phyloP scores from a whole-genome alignment of 2,329 filamentous ascomycete species.

The Parafenestella ontariensis region DNA sequence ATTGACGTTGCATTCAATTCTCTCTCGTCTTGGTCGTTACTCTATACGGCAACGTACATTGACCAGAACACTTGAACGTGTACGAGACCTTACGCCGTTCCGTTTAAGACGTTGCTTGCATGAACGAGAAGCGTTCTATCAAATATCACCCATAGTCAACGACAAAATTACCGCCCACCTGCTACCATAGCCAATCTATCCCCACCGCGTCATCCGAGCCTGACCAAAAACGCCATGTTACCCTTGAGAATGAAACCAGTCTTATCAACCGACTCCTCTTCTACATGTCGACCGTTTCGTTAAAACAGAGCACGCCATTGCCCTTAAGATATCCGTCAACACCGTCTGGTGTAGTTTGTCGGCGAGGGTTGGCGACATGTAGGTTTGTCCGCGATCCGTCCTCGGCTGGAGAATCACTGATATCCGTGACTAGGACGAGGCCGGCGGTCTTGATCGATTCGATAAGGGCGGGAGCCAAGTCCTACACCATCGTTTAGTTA shows the following conservation, averaged over 20 bases:
- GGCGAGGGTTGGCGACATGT: constrained; percentile 49
- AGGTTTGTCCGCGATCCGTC: constrained; percentile 43
- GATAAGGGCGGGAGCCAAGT: constrained; percentile 89
- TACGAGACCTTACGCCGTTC: neutral
- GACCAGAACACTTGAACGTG: neutral
- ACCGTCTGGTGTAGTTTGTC: constrained; percentile 70
- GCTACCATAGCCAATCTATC: neutral
- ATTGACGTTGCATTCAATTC: neutral
- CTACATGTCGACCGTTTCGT: constrained; percentile 75
- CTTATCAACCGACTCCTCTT: neutral
- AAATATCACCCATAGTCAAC: neutral
- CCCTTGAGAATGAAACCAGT: neutral
- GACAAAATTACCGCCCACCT: constrained; percentile 1
- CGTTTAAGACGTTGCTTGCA: neutral
- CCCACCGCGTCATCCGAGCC: neutral
- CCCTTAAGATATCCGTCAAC: constrained; percentile 86
- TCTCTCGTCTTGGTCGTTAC: neutral
- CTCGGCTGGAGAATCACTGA: constrained; percentile 64
- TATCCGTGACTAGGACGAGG: constrained; percentile 89
- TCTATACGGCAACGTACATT: neutral
- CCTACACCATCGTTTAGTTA: constrained; percentile 63
- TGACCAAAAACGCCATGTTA: neutral
- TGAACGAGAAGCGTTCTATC: constrained; percentile 1
- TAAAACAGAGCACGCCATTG: constrained; percentile 90
- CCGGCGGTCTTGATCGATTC: constrained; percentile 95